These are phyloP conservation scores for Draba incana DNA, from an alignment of 345 rosid species.

Conservation along the genomic window DNA sequence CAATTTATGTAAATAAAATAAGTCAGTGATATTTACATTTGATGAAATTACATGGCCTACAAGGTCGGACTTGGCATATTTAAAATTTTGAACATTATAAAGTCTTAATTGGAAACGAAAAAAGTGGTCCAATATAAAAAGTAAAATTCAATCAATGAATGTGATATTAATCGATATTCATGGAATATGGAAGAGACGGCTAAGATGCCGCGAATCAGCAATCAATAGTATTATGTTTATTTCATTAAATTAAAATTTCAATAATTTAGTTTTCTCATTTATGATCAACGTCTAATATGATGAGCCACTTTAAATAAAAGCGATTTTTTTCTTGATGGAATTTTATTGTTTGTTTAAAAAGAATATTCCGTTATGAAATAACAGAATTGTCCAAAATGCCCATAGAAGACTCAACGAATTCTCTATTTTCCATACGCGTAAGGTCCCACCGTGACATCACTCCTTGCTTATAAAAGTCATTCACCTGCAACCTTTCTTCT, in stretches of 20 bases:
- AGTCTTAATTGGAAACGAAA: too few species aligned
- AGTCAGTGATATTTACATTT: neutral
- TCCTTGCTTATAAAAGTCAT: conserved; percentile 28
- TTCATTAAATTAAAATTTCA: too few species aligned
- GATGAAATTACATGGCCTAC: neutral
- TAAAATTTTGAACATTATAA: neutral
- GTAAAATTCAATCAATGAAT: too few species aligned
- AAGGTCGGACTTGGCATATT: neutral
- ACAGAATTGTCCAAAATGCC: conserved; percentile 33
- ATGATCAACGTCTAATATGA: neutral
- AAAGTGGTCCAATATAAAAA: too few species aligned
- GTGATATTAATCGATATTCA: conserved; percentile 7
- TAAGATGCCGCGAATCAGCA: neutral
- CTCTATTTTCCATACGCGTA: conserved; percentile 33
- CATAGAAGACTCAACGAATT: conserved; percentile 31
- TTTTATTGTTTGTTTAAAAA: too few species aligned
- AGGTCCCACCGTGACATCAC: conserved; percentile 27
- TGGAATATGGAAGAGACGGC: neutral
- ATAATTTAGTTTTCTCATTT: neutral
- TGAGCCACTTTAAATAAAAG: neutral
- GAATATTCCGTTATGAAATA: conserved; percentile 38
- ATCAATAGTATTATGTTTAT: neutral
- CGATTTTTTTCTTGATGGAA: neutral
- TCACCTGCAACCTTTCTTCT: conserved; percentile 30
- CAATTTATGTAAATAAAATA: neutral